Evolutionary conservation across 495 filamentous ascomycete species (phyloP).

Genomic region (Clavariopsis aquatica): DNA sequence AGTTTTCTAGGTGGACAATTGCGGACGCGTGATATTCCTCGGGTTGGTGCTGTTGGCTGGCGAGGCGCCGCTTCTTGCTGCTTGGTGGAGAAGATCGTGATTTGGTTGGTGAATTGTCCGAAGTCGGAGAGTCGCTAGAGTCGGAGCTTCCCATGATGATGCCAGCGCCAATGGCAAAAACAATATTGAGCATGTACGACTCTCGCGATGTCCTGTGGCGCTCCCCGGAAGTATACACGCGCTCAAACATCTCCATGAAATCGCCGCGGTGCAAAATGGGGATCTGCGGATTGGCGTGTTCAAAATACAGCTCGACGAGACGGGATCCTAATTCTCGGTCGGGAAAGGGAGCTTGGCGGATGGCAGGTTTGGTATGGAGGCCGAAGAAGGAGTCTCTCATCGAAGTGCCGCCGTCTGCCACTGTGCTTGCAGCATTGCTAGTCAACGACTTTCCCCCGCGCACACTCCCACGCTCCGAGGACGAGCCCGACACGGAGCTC

Average conservation of each 20-base stretch:
- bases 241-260: slow-evolving; percentile 80
- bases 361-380: slow-evolving; percentile 82
- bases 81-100: slow-evolving; percentile 44
- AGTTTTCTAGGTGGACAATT: slow-evolving; percentile 85
- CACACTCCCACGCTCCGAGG: slow-evolving; percentile 60
- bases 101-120: slow-evolving; percentile 30
- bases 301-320: slow-evolving; percentile 83
- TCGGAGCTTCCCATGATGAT: slow-evolving; percentile 75
- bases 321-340: slow-evolving; percentile 67
- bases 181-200: slow-evolving; percentile 91
- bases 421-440: slow-evolving; percentile 1
- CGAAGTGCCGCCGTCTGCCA: slow-evolving; percentile 52
- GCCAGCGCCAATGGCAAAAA: slow-evolving; percentile 94
- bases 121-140: slow-evolving; percentile 42
- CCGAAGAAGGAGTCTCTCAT: slow-evolving; percentile 97
- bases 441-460: slow-evolving; percentile 33
- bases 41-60: slow-evolving; percentile 74
- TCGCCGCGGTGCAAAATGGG: slow-evolving; percentile 85
- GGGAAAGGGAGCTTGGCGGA: slow-evolving; percentile 83
- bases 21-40: slow-evolving; percentile 96
- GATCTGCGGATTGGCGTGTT: slow-evolving; percentile 94
- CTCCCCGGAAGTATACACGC: slow-evolving; percentile 69
- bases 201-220: slow-evolving; percentile 75
- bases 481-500: slow-evolving; percentile 63
- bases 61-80: slow-evolving; percentile 54